Conservation (phyloP, 78 protist species). For the Reticulomyxa filosa region DNA sequence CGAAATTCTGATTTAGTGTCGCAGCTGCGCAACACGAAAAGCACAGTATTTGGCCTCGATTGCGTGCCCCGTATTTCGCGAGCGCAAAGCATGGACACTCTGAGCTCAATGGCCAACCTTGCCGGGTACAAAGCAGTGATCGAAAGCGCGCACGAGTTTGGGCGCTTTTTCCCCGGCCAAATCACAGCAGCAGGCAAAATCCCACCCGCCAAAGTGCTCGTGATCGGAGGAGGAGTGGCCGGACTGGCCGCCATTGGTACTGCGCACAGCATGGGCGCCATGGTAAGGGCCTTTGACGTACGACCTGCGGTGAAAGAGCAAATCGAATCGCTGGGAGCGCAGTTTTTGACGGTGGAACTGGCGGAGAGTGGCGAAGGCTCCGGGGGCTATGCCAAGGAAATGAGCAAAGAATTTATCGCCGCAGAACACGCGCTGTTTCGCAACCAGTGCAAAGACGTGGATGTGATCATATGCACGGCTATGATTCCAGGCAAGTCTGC, state of each 20-base stretch:
- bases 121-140: slow-evolving; percentile 89
- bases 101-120: slow-evolving; percentile 76
- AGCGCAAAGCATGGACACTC: slow-evolving; percentile 54
- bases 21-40: too few species aligned
- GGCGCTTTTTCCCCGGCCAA: slow-evolving; percentile 56
- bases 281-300: slow-evolving; percentile 85
- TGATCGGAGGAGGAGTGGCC: slow-evolving; percentile 93
- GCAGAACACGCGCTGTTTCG: slow-evolving; percentile 70
- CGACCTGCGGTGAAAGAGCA: slow-evolving; percentile 83
- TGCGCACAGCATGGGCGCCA: slow-evolving; percentile 68
- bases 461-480: slow-evolving; percentile 95
- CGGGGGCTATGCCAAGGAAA: slow-evolving; percentile 88
- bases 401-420: slow-evolving; percentile 63
- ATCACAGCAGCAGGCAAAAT: slow-evolving; percentile 92
- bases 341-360: slow-evolving; percentile 48
- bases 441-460: slow-evolving; percentile 48
- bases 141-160: slow-evolving; percentile 54
- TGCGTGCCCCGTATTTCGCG: too few species aligned
- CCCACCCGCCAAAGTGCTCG: slow-evolving; percentile 71
- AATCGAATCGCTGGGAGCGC: slow-evolving; percentile 29
- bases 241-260: slow-evolving; percentile 86
- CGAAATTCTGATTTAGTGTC: too few species aligned
- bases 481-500: slow-evolving; percentile 64
- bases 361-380: neutral
- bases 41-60: too few species aligned